These are phyloP conservation scores for Penicillium capsulatum DNA, from an alignment of 2,329 filamentous ascomycete genomes.

Conservation along the genomic window DNA sequence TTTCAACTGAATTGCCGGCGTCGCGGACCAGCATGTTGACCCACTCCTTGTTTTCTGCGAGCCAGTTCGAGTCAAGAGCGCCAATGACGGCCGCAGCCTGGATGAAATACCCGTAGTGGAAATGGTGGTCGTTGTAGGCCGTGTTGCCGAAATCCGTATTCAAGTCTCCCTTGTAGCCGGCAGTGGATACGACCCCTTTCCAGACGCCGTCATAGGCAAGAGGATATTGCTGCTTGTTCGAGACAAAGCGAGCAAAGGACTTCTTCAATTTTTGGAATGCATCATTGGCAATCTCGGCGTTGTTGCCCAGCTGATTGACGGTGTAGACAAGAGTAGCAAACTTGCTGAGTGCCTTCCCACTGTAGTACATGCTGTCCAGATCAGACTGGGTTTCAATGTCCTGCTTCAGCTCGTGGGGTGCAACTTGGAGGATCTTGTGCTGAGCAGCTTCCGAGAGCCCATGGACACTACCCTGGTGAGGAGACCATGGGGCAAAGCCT, in stretches of 20 bases:
- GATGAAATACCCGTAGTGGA: slow-evolving; percentile 78
- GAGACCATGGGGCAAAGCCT: slow-evolving; percentile 74
- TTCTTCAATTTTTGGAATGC: slow-evolving; percentile 61
- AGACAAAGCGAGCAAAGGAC: slow-evolving; percentile 62
- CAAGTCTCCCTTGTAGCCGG: slow-evolving; percentile 64
- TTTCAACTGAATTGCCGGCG: slow-evolving; percentile 66
- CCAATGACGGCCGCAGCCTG: slow-evolving; percentile 80
- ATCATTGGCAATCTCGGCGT: slow-evolving; percentile 53
- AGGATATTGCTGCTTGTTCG: slow-evolving; percentile 63
- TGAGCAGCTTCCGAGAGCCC: slow-evolving; percentile 50
- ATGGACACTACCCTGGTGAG: slow-evolving; percentile 40
- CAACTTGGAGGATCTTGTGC: slow-evolving; percentile 56
- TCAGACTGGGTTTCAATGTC: slow-evolving; percentile 70
- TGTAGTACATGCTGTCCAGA: slow-evolving; percentile 85
- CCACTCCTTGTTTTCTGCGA: slow-evolving; percentile 68
- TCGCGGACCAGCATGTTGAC: slow-evolving; percentile 83
- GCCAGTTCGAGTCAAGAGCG: slow-evolving; percentile 71
- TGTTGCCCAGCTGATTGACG: slow-evolving; percentile 59
- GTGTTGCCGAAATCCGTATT: slow-evolving; percentile 84
- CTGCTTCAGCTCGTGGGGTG: slow-evolving; percentile 69
- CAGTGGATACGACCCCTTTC: slow-evolving; percentile 76
- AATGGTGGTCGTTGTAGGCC: slow-evolving; percentile 65
- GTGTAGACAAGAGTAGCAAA: slow-evolving; percentile 67
- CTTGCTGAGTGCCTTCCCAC: slow-evolving; percentile 78
- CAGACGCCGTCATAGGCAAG: slow-evolving; percentile 58